Conservation (phyloP, 768 basidiomycete species). For the Heimioporus sp. region DNA sequence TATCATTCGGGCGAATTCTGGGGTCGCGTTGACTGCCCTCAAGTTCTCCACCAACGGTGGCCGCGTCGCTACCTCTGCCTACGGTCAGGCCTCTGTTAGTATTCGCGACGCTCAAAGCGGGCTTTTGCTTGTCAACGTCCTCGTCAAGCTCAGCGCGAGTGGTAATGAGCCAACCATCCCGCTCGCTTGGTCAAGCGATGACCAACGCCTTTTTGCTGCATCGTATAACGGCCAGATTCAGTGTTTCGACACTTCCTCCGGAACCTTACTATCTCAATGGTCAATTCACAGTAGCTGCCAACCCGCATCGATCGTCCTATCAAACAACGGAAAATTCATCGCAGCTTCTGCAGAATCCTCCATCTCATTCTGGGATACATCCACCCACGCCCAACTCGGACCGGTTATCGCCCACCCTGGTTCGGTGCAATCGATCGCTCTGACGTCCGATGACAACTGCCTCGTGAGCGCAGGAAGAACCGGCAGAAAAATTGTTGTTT, state of each 20-base stretch:
- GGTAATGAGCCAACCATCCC: constrained; percentile 14
- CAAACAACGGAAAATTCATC: constrained; percentile 11
- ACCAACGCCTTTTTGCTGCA: constrained; percentile 6
- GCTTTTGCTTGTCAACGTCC: constrained; percentile 5
- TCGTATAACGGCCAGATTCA: constrained; percentile 9
- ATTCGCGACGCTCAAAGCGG: constrained; percentile 9
- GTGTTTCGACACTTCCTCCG: constrained; percentile 10
- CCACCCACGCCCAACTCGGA: constrained; percentile 7
- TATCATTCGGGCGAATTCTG: constrained; percentile 1
- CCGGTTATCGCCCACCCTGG: constrained; percentile 3
- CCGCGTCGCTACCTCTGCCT: constrained; percentile 5
- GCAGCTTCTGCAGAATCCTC: constrained; percentile 5
- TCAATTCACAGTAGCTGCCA: not conserved
- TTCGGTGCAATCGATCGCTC: constrained; percentile 10
- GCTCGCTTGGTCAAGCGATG: constrained; percentile 18
- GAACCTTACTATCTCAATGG: constrained; percentile 12
- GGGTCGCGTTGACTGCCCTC: constrained; percentile 5
- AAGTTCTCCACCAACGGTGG: constrained; percentile 9
- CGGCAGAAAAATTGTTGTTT: constrained; percentile 6
- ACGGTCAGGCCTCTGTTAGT: constrained; percentile 8
- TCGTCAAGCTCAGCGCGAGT: constrained; percentile 8
- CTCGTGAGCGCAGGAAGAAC: constrained; percentile 11
- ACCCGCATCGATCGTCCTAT: constrained; percentile 10
- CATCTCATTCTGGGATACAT: constrained; percentile 15
- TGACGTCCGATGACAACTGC: constrained; percentile 5